Conservation (phyloP, 1,139 yeast species). For the Suhomyces coccinellae region DNA sequence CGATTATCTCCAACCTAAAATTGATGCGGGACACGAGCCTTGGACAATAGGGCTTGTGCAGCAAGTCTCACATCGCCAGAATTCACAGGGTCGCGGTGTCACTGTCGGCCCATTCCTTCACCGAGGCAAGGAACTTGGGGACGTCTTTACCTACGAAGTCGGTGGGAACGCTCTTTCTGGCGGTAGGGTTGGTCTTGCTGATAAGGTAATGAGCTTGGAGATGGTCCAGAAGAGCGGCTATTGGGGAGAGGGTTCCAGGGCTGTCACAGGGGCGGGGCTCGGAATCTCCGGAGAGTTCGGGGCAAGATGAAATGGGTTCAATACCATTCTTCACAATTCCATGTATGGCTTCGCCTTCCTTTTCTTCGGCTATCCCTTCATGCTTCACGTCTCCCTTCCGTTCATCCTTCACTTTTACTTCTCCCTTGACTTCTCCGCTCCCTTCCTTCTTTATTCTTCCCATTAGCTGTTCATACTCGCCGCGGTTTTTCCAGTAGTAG, state of each 20-base stretch:
- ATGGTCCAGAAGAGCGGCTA: conserved; percentile 15
- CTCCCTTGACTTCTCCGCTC: not conserved
- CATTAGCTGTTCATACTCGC: conserved; percentile 17
- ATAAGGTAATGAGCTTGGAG: conserved; percentile 20
- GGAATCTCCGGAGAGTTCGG: not conserved
- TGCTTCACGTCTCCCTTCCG: too few relatives aligned
- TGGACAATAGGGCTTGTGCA: too few relatives aligned
- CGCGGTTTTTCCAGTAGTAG: conserved; percentile 35
- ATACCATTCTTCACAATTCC: too few relatives aligned
- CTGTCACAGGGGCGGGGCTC: not conserved
- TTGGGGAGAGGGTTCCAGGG: not conserved
- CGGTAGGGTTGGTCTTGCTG: conserved; percentile 22
- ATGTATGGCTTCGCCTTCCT: too few relatives aligned
- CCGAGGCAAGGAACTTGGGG: conserved; percentile 13
- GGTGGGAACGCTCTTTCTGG: conserved; percentile 22
- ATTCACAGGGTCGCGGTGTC: not conserved
- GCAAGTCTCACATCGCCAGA: not conserved
- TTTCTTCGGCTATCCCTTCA: too few relatives aligned
- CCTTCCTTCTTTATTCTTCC: too few relatives aligned
- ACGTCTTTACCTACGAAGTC: conserved; percentile 21
- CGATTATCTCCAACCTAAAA: too few relatives aligned
- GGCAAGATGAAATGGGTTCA: too few relatives aligned
- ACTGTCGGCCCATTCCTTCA: conserved; percentile 7
- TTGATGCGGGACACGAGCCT: too few relatives aligned
- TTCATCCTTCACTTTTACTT: not conserved